phyloP scores from a whole-genome alignment of 148 eudicot genomes.

The Arctostaphylos glauca region DNA sequence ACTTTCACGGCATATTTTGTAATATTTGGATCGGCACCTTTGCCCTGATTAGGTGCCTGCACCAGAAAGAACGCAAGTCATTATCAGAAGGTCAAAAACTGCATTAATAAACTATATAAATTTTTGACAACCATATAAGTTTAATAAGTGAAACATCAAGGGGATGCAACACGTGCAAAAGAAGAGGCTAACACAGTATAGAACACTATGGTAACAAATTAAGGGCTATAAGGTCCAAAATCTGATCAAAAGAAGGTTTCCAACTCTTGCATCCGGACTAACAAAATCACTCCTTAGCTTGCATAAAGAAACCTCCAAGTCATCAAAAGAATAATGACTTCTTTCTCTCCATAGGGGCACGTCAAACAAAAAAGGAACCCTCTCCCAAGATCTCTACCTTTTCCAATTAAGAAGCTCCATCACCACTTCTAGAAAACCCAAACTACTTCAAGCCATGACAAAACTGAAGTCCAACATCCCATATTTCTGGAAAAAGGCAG shows the following conservation, averaged over 20 bases:
- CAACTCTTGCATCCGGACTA: neutral
- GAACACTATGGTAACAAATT: neutral
- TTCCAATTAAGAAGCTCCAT: neutral
- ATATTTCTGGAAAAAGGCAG: too few relatives aligned
- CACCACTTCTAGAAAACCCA: neutral
- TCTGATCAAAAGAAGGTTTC: neutral
- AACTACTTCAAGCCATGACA: too few relatives aligned
- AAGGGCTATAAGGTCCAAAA: neutral
- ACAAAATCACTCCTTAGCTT: neutral
- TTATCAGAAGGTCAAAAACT: neutral
- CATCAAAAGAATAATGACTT: neutral
- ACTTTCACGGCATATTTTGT: constrained; percentile 92
- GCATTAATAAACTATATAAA: neutral
- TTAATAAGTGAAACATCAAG: neutral
- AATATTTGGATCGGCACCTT: constrained; percentile 71
- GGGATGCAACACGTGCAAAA: neutral
- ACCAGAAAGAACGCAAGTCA: constrained; percentile 11
- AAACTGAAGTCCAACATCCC: too few relatives aligned
- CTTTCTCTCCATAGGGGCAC: neutral
- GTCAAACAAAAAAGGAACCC: neutral
- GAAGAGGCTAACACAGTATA: neutral
- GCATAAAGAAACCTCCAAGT: neutral
- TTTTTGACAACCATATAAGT: neutral
- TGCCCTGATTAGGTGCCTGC: constrained; percentile 76
- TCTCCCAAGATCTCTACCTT: neutral